phyloP scores from a whole-genome alignment of 768 basidiomycete genomes.

The Podaxis sp. region DNA sequence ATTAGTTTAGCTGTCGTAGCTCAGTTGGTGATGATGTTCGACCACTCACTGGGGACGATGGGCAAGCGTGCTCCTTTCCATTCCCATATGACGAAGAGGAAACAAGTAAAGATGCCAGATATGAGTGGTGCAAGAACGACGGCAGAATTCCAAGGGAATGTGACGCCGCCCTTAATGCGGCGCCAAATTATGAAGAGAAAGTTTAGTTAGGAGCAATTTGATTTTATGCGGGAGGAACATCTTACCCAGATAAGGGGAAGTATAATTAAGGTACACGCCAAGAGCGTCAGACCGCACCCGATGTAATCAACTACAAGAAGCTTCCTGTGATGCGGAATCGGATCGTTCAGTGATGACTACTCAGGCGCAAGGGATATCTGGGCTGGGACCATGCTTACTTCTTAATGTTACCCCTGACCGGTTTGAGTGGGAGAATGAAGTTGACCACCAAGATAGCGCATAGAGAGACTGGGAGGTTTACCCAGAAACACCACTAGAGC shows the following conservation, averaged over 20 bases:
- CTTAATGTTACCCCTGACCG: conserved; percentile 56
- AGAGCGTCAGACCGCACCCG: conserved; percentile 54
- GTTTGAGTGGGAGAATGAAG: conserved; percentile 65
- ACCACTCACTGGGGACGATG: conserved; percentile 60
- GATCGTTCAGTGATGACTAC: neutral
- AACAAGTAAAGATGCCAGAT: conserved; percentile 48
- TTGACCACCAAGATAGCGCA: conserved; percentile 50
- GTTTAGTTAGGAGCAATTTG: neutral
- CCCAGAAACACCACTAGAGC: conserved; percentile 70
- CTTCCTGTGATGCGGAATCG: conserved; percentile 36
- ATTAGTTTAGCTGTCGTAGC: neutral
- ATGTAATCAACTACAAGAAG: conserved; percentile 61
- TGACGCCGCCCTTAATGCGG: conserved; percentile 58
- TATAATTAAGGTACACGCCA: conserved; percentile 58
- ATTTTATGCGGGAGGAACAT: neutral
- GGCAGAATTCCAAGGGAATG: conserved; percentile 68
- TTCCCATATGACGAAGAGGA: conserved; percentile 67
- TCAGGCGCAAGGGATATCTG: neutral
- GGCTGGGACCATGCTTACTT: conserved; percentile 24
- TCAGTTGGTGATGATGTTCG: neutral
- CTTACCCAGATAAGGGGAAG: conserved; percentile 70
- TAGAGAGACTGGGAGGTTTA: conserved; percentile 58
- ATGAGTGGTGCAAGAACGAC: conserved; percentile 57
- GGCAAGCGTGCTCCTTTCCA: conserved; percentile 67
- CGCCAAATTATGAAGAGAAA: neutral